Percentiles rank a stretch among this genome's conserved stretches.
Evolutionary conservation across 2,329 filamentous ascomycete species (phyloP).

Genomic region (Colletotrichum eremochloae): DNA sequence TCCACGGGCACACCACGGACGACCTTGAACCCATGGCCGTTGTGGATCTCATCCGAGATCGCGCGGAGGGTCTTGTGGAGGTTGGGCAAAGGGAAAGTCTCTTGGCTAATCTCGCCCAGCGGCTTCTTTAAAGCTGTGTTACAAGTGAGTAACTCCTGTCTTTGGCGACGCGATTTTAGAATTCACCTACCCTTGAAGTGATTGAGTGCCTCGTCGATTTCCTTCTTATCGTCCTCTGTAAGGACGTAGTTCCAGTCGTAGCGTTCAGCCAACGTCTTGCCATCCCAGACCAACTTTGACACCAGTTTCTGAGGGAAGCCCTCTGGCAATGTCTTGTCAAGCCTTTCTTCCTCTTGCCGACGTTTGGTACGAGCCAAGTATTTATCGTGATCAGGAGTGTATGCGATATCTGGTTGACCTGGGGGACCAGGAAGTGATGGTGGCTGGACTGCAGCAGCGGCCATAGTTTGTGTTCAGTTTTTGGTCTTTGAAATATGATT

Average conservation of each 20-base stretch:
- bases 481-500: neutral
- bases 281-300: slow-evolving; percentile 70
- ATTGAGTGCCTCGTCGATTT: slow-evolving; percentile 54
- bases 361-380: slow-evolving; percentile 64
- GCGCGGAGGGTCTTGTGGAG: slow-evolving; percentile 64
- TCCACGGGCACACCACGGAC: slow-evolving; percentile 69
- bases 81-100: slow-evolving; percentile 68
- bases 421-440: slow-evolving; percentile 46
- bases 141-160: neutral
- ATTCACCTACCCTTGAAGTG: slow-evolving; percentile 39
- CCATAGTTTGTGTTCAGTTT: slow-evolving; percentile 42
- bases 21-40: slow-evolving; percentile 72
- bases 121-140: slow-evolving; percentile 13
- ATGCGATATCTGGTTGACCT: slow-evolving; percentile 70
- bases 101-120: slow-evolving; percentile 47
- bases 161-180: rapidly evolving
- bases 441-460: slow-evolving; percentile 42
- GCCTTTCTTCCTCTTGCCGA: slow-evolving; percentile 56
- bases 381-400: slow-evolving; percentile 66
- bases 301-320: slow-evolving; percentile 64
- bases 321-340: slow-evolving; percentile 58
- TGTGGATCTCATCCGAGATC: slow-evolving; percentile 67
- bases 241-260: slow-evolving; percentile 69
- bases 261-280: slow-evolving; percentile 58
- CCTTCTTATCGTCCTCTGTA: slow-evolving; percentile 59